Conservation (phyloP, 1,284 basidiomycete species). For the Fomitopsis schrenkii region DNA sequence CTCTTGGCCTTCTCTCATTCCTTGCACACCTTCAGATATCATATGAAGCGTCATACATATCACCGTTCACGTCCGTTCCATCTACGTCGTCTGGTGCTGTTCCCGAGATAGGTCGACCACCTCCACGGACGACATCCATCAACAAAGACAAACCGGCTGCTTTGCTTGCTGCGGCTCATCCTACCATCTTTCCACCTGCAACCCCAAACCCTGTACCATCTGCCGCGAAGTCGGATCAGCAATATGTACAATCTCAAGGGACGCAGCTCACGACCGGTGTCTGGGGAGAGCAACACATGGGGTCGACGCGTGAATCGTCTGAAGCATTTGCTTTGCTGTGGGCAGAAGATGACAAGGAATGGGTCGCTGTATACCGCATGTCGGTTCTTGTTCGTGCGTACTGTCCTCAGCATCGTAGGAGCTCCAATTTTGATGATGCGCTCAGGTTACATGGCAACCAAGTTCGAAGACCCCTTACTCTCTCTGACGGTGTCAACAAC, state of each 20-base stretch:
- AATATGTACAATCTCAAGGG: slow-evolving; percentile 76
- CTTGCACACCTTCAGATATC: slow-evolving; percentile 73
- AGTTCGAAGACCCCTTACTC: slow-evolving; percentile 68
- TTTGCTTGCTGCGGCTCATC: slow-evolving; percentile 33
- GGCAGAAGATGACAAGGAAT: slow-evolving; percentile 51
- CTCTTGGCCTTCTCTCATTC: slow-evolving; percentile 55
- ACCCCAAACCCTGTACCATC: slow-evolving; percentile 76
- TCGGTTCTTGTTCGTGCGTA: slow-evolving; percentile 65
- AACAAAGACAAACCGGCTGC: slow-evolving; percentile 28
- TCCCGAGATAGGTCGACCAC: slow-evolving; percentile 12
- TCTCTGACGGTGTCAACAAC: slow-evolving; percentile 80
- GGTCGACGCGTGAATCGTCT: neutral
- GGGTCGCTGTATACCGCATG: slow-evolving; percentile 76
- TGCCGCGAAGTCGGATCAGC: slow-evolving; percentile 61
- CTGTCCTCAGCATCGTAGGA: neutral
- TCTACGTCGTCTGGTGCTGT: slow-evolving; percentile 8
- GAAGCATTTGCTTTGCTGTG: slow-evolving; percentile 64
- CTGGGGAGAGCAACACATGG: slow-evolving; percentile 58
- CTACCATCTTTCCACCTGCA: slow-evolving; percentile 67
- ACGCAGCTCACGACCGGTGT: slow-evolving; percentile 64
- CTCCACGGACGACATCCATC: slow-evolving; percentile 24
- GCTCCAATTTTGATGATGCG: neutral
- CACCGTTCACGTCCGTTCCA: slow-evolving; percentile 35
- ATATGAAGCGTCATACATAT: slow-evolving; percentile 79
- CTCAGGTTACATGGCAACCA: slow-evolving; percentile 70